A percentile compares a stretch with the other conserved stretches of the same genome.
Conservation (phyloP, 495 filamentous ascomycete genomes). For the Oleoguttula mirabilis region DNA sequence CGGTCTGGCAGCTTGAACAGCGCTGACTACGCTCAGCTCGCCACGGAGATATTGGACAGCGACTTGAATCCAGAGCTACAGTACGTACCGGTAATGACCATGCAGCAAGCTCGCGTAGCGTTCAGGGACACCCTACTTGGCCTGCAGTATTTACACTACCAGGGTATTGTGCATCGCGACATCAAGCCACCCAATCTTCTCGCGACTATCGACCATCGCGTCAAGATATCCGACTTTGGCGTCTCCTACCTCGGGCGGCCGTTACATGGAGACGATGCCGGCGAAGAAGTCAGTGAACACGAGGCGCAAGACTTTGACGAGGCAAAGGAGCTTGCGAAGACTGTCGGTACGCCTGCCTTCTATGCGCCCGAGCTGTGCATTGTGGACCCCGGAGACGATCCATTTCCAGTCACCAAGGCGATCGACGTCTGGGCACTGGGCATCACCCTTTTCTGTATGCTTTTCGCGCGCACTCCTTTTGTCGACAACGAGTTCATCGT, state of each 20-base stretch:
- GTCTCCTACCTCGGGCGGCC: constrained; percentile 91
- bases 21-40: neutral
- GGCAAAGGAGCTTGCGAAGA: constrained; percentile 90
- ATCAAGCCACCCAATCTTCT: constrained; percentile 98
- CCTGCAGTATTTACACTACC: constrained; percentile 89
- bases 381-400: constrained; percentile 48
- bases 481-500: constrained; percentile 81
- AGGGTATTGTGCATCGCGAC: constrained; percentile 93
- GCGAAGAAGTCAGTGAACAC: constrained; percentile 69
- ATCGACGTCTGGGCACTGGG: constrained; percentile 98
- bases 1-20: too few species aligned
- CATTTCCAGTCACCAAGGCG: constrained; percentile 47
- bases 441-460: constrained; percentile 87
- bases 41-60: constrained; percentile 37
- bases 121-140: constrained; percentile 92
- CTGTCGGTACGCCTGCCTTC: constrained; percentile 93
- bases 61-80: constrained; percentile 71
- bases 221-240: constrained; percentile 99
- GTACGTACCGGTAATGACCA: constrained; percentile 82
- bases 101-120: constrained; percentile 69
- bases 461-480: constrained; percentile 88
- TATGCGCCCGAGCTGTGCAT: constrained; percentile 97
- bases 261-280: constrained; percentile 60
- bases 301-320: constrained; percentile 77
- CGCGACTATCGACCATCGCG: constrained; percentile 67